phyloP scores from a whole-genome alignment of 306 rosid species.

The Dalbergia oliveri region DNA sequence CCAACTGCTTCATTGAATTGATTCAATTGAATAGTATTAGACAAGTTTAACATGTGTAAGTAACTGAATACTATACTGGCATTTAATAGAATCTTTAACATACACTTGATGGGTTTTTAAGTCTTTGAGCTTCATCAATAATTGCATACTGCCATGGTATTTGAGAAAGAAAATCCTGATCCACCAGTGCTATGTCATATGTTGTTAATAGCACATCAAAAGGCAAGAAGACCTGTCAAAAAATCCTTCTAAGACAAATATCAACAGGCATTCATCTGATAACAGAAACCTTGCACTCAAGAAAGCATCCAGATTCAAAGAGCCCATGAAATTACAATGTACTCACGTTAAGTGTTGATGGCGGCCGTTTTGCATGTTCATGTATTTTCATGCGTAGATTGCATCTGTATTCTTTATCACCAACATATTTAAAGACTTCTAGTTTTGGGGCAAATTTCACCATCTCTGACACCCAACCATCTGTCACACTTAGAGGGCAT shows the following conservation, averaged over 20 bases:
- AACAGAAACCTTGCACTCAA: constrained; percentile 20
- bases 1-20: constrained; percentile 28
- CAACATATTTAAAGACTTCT: constrained; percentile 76
- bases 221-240: constrained; percentile 74
- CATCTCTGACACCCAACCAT: constrained; percentile 89
- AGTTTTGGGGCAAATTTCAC: constrained; percentile 77
- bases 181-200: constrained; percentile 84
- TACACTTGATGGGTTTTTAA: constrained; percentile 93
- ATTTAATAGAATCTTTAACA: constrained; percentile 47
- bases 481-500: constrained; percentile 95
- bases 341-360: constrained; percentile 63
- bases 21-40: neutral
- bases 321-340: constrained; percentile 20
- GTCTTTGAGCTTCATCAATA: constrained; percentile 98
- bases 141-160: constrained; percentile 91
- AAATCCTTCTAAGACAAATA: constrained; percentile 36
- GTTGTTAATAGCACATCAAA: constrained; percentile 90
- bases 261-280: constrained; percentile 26
- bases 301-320: constrained; percentile 9
- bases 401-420: constrained; percentile 78
- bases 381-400: constrained; percentile 62
- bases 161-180: constrained; percentile 96
- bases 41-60: constrained; percentile 25
- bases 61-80: constrained; percentile 26
- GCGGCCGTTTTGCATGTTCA: constrained; percentile 59